Conservation (phyloP, 2,329 filamentous ascomycete genomes). For the Herpotrichia juniperi region DNA sequence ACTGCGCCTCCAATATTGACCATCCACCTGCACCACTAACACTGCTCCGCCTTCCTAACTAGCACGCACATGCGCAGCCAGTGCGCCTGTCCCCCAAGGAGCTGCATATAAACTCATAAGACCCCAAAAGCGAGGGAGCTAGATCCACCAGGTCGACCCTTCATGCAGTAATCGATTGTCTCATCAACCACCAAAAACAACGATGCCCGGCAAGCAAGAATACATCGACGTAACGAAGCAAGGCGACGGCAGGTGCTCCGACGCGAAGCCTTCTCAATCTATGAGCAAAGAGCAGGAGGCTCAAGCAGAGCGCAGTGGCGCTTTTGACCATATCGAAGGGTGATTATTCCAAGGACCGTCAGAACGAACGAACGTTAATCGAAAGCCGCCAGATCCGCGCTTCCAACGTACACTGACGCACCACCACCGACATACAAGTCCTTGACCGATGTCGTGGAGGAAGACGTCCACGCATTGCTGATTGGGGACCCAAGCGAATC, state of each 20-base stretch:
- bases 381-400: slow-evolving; percentile 7
- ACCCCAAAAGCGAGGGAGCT: too few relatives aligned
- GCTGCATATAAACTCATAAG: too few relatives aligned
- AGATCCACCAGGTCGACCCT: too few relatives aligned
- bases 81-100: too few relatives aligned
- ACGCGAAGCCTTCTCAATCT: not conserved
- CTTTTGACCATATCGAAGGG: not conserved
- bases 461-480: slow-evolving; percentile 13
- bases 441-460: slow-evolving; percentile 17
- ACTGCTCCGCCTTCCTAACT: too few relatives aligned
- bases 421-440: slow-evolving; percentile 38
- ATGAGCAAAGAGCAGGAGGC: slow-evolving; percentile 10
- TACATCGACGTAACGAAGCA: slow-evolving; percentile 11
- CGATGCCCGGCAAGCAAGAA: slow-evolving; percentile 9
- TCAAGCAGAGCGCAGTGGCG: not conserved
- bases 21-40: too few relatives aligned
- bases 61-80: too few relatives aligned
- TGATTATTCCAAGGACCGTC: not conserved
- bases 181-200: not conserved
- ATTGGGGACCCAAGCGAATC: slow-evolving; percentile 22
- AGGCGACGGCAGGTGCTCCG: not conserved
- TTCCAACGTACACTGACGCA: slow-evolving; percentile 10
- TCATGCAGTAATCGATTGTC: not conserved
- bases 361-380: not conserved
- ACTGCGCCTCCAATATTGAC: too few relatives aligned